These are phyloP conservation scores for Globisporangium nodosum DNA, from an alignment of 352 stramenopile species.

Conservation along the genomic window DNA sequence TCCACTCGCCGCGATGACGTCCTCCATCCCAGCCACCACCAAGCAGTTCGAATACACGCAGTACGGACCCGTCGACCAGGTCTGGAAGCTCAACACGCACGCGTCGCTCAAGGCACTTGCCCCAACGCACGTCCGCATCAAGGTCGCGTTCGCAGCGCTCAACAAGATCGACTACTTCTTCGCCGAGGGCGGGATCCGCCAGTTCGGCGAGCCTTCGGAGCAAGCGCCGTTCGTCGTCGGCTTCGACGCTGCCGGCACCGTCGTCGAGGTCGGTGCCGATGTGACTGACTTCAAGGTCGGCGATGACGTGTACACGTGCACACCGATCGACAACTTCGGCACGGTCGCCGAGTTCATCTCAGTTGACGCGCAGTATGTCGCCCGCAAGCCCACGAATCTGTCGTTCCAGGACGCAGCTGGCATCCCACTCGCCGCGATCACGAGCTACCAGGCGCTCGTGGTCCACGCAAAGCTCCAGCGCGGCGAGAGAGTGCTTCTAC, in stretches of 20 bases:
- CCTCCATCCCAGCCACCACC: no score
- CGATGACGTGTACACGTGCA: slow-evolving; percentile 36
- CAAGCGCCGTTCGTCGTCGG: slow-evolving; percentile 40
- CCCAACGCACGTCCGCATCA: slow-evolving; percentile 36
- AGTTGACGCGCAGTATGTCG: slow-evolving; percentile 14
- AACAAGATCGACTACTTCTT: slow-evolving; percentile 70
- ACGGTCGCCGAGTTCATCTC: slow-evolving; percentile 11
- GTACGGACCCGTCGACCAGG: no score
- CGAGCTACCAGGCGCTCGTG: slow-evolving; percentile 20
- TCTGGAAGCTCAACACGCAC: no score
- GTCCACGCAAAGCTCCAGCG: slow-evolving; percentile 15
- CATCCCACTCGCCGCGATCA: slow-evolving; percentile 15
- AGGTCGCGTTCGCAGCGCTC: slow-evolving; percentile 53
- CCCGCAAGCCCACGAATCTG: slow-evolving; percentile 22
- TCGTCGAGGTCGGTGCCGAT: slow-evolving; percentile 43
- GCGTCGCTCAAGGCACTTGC: no score
- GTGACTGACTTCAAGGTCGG: slow-evolving; percentile 43
- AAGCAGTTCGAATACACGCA: no score
- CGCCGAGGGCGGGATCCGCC: no score
- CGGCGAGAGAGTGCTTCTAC: slow-evolving; percentile 24
- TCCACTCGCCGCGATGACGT: no score
- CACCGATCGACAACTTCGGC: not conserved
- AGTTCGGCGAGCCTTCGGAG: slow-evolving; percentile 30
- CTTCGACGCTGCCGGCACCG: slow-evolving; percentile 56
- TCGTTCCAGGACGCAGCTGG: slow-evolving; percentile 14